Evolutionary conservation across 306 rosid genomes (phyloP).

Genomic region (Prosopis cineraria): DNA sequence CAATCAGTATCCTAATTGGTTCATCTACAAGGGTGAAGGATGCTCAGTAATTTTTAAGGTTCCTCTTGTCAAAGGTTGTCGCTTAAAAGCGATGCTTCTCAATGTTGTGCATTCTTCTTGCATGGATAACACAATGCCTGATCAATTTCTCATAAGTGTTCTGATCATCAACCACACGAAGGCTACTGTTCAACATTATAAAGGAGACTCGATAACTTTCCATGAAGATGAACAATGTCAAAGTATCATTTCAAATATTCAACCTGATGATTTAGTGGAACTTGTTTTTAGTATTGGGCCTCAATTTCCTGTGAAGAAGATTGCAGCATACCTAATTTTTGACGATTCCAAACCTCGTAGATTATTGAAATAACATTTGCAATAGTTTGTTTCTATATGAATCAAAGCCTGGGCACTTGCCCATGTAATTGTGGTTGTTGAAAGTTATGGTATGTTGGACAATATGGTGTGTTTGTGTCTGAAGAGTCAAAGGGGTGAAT

Average conservation of each 20-base stretch:
- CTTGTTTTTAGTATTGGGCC: background rate
- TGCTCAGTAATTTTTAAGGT: constrained; percentile 12
- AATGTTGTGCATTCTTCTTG: background rate
- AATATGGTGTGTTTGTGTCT: too few relatives aligned
- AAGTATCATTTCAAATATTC: background rate
- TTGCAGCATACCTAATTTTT: background rate
- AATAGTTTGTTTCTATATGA: too few relatives aligned
- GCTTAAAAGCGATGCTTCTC: constrained; percentile 28
- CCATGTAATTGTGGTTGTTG: too few relatives aligned
- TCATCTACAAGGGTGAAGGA: background rate
- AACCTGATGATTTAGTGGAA: background rate
- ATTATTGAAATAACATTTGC: background rate
- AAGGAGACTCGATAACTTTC: background rate
- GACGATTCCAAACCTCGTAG: background rate
- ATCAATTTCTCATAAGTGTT: background rate
- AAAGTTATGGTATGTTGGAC: too few relatives aligned
- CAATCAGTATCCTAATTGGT: background rate
- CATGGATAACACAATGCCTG: background rate
- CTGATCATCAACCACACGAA: background rate
- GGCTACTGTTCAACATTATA: background rate
- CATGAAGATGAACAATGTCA: background rate
- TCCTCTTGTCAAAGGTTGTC: background rate
- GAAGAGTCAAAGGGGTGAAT: too few relatives aligned
- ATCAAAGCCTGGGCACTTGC: too few relatives aligned
- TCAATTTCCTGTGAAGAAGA: background rate